Conservation (phyloP, 331 rosid species). For the Ulmus americana region DNA sequence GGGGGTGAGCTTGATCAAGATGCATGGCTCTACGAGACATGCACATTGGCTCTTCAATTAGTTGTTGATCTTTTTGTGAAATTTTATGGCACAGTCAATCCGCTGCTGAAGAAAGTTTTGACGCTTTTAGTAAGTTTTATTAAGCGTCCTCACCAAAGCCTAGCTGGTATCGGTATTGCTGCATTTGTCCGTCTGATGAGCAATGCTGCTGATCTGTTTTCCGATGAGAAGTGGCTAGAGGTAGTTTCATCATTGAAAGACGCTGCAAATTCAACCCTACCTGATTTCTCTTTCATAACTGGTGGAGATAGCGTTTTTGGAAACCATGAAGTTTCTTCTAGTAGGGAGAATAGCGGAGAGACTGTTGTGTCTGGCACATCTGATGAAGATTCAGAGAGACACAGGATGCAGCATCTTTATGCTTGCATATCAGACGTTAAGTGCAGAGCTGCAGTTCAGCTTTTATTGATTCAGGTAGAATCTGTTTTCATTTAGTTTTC, state of each 20-base stretch:
- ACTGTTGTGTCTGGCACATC: constrained; percentile 40
- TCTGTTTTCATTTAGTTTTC: constrained; percentile 8
- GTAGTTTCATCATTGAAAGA: constrained; percentile 79
- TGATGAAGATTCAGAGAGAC: constrained; percentile 42
- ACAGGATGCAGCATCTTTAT: constrained; percentile 39
- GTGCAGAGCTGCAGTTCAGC: constrained; percentile 95
- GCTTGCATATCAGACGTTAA: constrained; percentile 63
- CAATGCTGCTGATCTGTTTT: constrained; percentile 80
- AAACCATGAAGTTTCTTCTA: constrained; percentile 36
- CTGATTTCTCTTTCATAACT: constrained; percentile 63
- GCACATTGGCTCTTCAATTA: constrained; percentile 94
- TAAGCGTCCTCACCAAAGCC: constrained; percentile 93
- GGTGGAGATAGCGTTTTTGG: constrained; percentile 33
- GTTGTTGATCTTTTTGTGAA: constrained; percentile 95
- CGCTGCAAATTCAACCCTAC: constrained; percentile 80
- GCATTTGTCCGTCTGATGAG: constrained; percentile 97
- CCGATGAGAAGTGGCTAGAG: constrained; percentile 93
- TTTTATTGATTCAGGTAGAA: constrained; percentile 85
- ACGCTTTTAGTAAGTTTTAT: constrained; percentile 87
- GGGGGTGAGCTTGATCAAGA: constrained; percentile 79
- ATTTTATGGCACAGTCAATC: constrained; percentile 80
- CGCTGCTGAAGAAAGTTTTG: constrained; percentile 82
- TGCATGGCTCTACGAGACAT: constrained; percentile 95
- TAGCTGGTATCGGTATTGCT: constrained; percentile 97
- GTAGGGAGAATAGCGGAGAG: constrained; percentile 45